These are phyloP conservation scores for Syzygium syzygioides DNA, from an alignment of 441 rosid species.

Conservation along the genomic window DNA sequence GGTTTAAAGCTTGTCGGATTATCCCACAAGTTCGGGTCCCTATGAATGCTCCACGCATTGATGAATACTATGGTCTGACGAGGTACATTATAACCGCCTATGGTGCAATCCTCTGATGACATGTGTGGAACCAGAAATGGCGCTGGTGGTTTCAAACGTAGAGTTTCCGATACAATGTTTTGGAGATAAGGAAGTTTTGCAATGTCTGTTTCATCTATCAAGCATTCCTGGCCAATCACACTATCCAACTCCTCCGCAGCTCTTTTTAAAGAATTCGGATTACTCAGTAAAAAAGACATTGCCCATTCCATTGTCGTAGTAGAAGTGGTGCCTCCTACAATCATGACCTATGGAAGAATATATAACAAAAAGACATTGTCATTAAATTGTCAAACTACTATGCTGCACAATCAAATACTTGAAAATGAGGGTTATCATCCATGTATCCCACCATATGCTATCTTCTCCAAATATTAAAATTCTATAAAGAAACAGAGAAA, in stretches of 20 bases:
- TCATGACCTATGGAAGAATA: neutral
- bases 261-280: neutral
- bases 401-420: too few relatives aligned
- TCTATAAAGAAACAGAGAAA: too few relatives aligned
- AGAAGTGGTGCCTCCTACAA: constrained; percentile 2
- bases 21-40: constrained; percentile 4
- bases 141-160: neutral
- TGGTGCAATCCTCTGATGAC: neutral
- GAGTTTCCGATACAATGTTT: neutral
- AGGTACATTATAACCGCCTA: neutral
- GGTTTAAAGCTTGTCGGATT: constrained; percentile 1
- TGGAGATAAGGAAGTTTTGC: neutral
- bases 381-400: neutral
- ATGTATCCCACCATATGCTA: too few relatives aligned
- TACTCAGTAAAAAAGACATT: neutral
- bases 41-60: constrained; percentile 8
- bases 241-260: neutral
- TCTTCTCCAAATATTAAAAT: too few relatives aligned
- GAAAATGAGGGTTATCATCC: too few relatives aligned
- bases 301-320: neutral
- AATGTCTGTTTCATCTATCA: neutral
- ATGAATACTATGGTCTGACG: neutral
- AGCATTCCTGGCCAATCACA: neutral
- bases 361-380: neutral
- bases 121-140: constrained; percentile 1